Percentiles rank a stretch among this genome's conserved stretches.
phyloP scores from a whole-genome alignment of 2,329 filamentous ascomycete genomes.

The Fusarium sp. region DNA sequence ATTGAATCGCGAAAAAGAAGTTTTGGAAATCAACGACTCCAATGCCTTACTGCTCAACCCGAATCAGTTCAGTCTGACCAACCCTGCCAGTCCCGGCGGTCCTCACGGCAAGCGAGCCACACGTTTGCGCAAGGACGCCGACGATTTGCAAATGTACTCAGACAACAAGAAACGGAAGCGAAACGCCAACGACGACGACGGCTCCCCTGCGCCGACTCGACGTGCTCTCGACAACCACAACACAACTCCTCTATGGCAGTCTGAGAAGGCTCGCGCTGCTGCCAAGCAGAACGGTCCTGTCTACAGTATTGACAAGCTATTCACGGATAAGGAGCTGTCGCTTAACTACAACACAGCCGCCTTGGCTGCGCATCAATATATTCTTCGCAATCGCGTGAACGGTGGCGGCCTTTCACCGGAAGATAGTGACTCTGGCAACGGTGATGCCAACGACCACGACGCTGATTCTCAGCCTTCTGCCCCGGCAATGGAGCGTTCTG shows the following conservation, averaged over 20 bases:
- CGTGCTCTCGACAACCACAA: constrained; percentile 66
- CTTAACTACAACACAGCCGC: constrained; percentile 73
- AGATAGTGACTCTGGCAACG: constrained; percentile 64
- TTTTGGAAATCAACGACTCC: constrained; percentile 73
- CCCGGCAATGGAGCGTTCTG: constrained; percentile 70
- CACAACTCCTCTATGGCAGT: constrained; percentile 72
- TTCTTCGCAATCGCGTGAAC: constrained; percentile 67
- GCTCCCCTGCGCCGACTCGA: constrained; percentile 69
- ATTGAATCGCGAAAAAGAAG: constrained; percentile 73
- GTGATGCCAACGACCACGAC: constrained; percentile 62
- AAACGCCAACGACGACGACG: constrained; percentile 69
- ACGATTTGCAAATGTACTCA: constrained; percentile 65
- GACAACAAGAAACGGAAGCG: constrained; percentile 73
- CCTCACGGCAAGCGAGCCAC: constrained; percentile 72
- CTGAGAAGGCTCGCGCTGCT: constrained; percentile 65
- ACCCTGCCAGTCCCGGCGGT: constrained; percentile 72
- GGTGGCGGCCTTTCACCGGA: constrained; percentile 62
- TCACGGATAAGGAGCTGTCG: constrained; percentile 75
- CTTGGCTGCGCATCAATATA: constrained; percentile 69
- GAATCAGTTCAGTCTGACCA: constrained; percentile 74
- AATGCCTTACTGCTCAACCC: constrained; percentile 74
- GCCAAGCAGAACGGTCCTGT: constrained; percentile 68
- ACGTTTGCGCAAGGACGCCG: constrained; percentile 68
- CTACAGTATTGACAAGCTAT: constrained; percentile 76
- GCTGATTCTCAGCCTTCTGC: constrained; percentile 61